A percentile compares a stretch with the other conserved stretches of the same genome.
These are phyloP conservation scores for Trichoderma koningiopsis DNA, from an alignment of 2,329 filamentous ascomycete species.

Conservation along the genomic window DNA sequence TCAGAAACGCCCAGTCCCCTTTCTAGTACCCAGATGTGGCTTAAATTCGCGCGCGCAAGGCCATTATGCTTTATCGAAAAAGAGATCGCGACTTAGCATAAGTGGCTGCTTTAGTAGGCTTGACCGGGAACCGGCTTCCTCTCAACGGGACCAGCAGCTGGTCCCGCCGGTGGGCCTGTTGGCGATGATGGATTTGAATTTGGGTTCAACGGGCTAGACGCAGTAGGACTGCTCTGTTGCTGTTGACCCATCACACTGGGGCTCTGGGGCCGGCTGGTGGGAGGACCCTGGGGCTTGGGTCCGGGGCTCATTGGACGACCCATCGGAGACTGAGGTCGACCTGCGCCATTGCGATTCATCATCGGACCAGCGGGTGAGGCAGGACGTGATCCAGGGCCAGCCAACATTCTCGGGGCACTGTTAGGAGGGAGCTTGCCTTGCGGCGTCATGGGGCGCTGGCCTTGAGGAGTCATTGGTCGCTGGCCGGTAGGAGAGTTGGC, in stretches of 20 bases:
- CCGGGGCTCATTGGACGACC: conserved; percentile 46
- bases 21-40: conserved; percentile 32
- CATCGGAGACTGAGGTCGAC: conserved; percentile 39
- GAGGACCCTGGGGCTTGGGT: conserved; percentile 39
- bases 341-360: conserved; percentile 31
- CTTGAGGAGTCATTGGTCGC: conserved; percentile 41
- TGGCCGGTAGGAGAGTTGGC: conserved; percentile 38
- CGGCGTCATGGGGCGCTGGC: conserved; percentile 44
- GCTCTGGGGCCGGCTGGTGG: conserved; percentile 44
- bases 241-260: conserved; percentile 46
- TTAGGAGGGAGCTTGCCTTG: conserved; percentile 41
- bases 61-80: conserved; percentile 28
- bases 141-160: conserved; percentile 47
- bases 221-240: conserved; percentile 47
- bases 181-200: conserved; percentile 24
- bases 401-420: conserved; percentile 41
- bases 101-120: conserved; percentile 43
- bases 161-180: conserved; percentile 37
- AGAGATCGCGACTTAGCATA: conserved; percentile 8
- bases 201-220: conserved; percentile 52
- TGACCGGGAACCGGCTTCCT: conserved; percentile 61
- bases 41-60: conserved; percentile 24
- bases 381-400: conserved; percentile 40
- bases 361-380: conserved; percentile 47
- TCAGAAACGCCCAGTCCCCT: conserved; percentile 36